A percentile compares a stretch with the other conserved stretches of the same genome.
Conservation (phyloP, 2,329 filamentous ascomycete genomes). For the Pezicula radicicola region DNA sequence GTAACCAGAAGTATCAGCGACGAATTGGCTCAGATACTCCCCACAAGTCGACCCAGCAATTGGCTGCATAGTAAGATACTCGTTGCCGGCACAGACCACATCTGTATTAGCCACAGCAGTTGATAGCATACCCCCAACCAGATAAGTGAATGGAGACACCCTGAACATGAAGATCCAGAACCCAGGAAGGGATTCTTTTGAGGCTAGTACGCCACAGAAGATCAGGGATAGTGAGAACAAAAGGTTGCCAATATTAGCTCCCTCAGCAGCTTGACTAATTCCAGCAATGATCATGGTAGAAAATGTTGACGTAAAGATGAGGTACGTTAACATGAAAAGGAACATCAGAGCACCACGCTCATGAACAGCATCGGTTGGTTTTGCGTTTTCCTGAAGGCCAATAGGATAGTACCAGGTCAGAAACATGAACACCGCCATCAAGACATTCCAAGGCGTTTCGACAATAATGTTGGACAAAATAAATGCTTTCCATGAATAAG, state of each 20-base stretch:
- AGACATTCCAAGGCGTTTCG: constrained; percentile 76
- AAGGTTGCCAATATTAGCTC: constrained; percentile 71
- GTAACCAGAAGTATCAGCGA: constrained; percentile 36
- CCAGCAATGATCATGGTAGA: constrained; percentile 73
- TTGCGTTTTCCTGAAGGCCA: constrained; percentile 68
- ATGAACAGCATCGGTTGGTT: constrained; percentile 52
- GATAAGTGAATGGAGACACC: constrained; percentile 76
- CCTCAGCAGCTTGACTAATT: constrained; percentile 70
- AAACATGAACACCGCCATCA: constrained; percentile 72
- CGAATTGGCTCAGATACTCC: constrained; percentile 52
- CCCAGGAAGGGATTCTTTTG: constrained; percentile 47
- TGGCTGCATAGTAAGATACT: constrained; percentile 63
- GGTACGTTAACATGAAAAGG: constrained; percentile 69
- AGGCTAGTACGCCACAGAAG: constrained; percentile 58
- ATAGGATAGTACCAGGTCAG: constrained; percentile 83
- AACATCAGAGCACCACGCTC: constrained; percentile 77
- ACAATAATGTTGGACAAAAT: constrained; percentile 72
- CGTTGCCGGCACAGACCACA: constrained; percentile 65
- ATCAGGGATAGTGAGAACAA: constrained; percentile 69
- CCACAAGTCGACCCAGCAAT: constrained; percentile 53
- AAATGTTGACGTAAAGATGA: constrained; percentile 81
- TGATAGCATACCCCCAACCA: constrained; percentile 68
- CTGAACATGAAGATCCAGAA: constrained; percentile 87
- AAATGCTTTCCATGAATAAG: constrained; percentile 67
- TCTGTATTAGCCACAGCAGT: constrained; percentile 63